Percentiles rank a stretch among this genome's conserved stretches.
phyloP scores from a whole-genome alignment of 768 basidiomycete species.

The Calocera cornea region DNA sequence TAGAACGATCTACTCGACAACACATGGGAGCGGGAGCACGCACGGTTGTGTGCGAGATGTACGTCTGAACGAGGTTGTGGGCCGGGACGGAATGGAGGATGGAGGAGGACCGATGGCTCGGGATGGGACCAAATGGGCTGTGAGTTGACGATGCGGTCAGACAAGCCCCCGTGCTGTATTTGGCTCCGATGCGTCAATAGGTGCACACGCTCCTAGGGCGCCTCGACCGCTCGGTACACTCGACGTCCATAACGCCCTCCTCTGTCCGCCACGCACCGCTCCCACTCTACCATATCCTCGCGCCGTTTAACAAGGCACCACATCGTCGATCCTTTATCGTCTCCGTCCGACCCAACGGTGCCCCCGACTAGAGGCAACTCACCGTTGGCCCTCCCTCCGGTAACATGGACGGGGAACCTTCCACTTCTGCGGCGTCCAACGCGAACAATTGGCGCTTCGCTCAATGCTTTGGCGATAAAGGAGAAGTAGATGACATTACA shows the following conservation, averaged over 20 bases:
- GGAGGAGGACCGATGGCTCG: background rate
- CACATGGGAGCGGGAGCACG: background rate
- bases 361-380: too few relatives aligned
- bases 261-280: background rate
- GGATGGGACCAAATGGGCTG: background rate
- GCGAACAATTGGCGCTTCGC: conserved; percentile 83
- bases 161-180: background rate
- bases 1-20: background rate
- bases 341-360: background rate
- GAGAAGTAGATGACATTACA: conserved; percentile 97
- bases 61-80: background rate
- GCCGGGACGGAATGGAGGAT: background rate
- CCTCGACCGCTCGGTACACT: background rate
- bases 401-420: background rate
- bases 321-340: conserved; percentile 7
- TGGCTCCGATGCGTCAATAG: background rate
- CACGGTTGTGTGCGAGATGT: background rate
- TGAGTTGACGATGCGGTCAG: background rate
- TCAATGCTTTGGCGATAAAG: conserved; percentile 99
- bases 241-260: background rate
- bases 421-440: background rate
- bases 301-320: too few relatives aligned
- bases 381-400: background rate
- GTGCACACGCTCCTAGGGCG: background rate
- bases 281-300: too few relatives aligned